A percentile compares a stretch with the other conserved stretches of the same genome.
Conservation (phyloP, 768 basidiomycete genomes). For the Leucocoprinus birnbaumii region DNA sequence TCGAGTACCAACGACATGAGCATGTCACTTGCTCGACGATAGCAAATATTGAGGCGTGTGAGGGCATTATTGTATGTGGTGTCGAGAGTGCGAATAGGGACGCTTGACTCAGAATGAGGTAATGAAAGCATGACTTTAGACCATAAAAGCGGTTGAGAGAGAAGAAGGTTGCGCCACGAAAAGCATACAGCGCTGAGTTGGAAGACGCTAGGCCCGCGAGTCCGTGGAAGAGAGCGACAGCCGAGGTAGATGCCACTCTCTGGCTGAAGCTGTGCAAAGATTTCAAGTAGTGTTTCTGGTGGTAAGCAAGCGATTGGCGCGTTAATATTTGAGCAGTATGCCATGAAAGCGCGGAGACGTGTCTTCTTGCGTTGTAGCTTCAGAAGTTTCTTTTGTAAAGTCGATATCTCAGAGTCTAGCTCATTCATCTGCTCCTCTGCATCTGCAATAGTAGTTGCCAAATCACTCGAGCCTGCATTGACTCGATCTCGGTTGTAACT, state of each 20-base stretch:
- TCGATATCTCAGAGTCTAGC: neutral
- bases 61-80: neutral
- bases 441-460: too few species aligned
- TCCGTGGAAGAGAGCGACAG: neutral
- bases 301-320: neutral
- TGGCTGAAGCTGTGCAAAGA: neutral
- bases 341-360: neutral
- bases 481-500: too few species aligned
- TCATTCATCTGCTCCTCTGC: too few species aligned
- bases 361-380: neutral
- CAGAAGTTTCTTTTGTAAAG: neutral
- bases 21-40: neutral
- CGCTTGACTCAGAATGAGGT: neutral
- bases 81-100: neutral
- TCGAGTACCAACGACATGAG: neutral
- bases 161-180: neutral
- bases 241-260: neutral
- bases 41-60: neutral
- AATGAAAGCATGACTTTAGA: neutral
- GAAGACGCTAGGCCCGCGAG: neutral
- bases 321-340: neutral
- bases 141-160: constrained; percentile 1
- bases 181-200: neutral
- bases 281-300: neutral
- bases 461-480: too few species aligned